Evolutionary conservation across 2,329 filamentous ascomycete species (phyloP).

Genomic region (Rutstroemia sydowiana): DNA sequence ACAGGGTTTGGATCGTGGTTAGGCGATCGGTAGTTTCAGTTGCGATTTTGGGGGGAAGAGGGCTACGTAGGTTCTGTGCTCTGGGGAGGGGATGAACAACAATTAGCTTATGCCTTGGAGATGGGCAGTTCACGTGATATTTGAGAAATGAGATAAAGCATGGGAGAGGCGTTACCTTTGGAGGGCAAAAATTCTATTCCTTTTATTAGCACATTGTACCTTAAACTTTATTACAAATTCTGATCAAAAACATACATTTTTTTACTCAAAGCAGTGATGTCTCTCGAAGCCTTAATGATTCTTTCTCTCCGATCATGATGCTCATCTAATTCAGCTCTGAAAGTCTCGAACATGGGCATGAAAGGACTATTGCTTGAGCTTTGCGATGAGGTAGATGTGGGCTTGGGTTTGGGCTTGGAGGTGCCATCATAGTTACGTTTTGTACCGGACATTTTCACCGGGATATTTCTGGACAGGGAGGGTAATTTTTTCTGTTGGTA

Average conservation of each 20-base stretch:
- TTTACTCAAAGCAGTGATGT: conserved; percentile 91
- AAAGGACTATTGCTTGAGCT: conserved; percentile 43
- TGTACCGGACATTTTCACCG: conserved; percentile 1
- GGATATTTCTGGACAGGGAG: neutral
- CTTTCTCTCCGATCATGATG: conserved; percentile 89
- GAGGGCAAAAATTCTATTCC: conserved; percentile 67
- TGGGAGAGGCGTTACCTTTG: conserved; percentile 51
- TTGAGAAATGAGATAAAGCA: too few species aligned
- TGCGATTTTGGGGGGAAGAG: conserved; percentile 60
- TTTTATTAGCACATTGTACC: conserved; percentile 18
- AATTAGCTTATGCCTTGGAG: conserved; percentile 4
- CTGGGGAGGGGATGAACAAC: conserved; percentile 35
- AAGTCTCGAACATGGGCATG: conserved; percentile 74
- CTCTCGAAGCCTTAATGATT: conserved; percentile 82
- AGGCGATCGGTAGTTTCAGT: conserved; percentile 65
- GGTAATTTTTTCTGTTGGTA: neutral
- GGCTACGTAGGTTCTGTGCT: conserved; percentile 53
- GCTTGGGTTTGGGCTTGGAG: neutral
- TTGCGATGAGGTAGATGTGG: conserved; percentile 37
- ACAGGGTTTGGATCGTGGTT: conserved; percentile 61
- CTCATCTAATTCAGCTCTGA: conserved; percentile 83
- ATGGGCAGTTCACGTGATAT: neutral
- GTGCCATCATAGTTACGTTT: conserved; percentile 11
- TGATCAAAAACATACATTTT: conserved; percentile 65
- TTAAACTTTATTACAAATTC: neutral